These are phyloP conservation scores for Apiotrichum laibachii DNA, from an alignment of 1,284 basidiomycete species.

Conservation along the genomic window DNA sequence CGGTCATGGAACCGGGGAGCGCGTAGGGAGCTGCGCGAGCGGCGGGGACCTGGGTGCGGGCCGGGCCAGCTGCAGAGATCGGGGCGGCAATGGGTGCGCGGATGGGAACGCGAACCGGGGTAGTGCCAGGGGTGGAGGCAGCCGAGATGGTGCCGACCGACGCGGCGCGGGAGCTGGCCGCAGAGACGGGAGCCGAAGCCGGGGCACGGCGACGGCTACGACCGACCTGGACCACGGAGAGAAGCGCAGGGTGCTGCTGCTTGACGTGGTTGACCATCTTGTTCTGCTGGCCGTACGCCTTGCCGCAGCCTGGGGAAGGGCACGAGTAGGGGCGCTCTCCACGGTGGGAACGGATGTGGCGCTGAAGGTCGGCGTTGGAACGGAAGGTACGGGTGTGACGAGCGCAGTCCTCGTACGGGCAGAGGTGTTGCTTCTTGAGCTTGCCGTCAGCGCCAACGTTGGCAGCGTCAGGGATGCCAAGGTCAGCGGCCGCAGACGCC, in stretches of 20 bases:
- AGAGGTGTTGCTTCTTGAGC: conserved; percentile 20
- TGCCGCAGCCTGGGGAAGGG: conserved; percentile 17
- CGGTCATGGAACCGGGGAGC: background rate
- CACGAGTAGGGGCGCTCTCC: conserved; percentile 22
- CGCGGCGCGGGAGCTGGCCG: conserved; percentile 2
- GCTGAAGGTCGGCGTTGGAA: conserved; percentile 28
- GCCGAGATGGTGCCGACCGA: background rate
- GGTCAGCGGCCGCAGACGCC: background rate
- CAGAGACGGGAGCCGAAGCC: conserved; percentile 6
- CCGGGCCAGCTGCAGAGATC: background rate
- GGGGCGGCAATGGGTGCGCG: background rate
- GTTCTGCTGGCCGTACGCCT: conserved; percentile 27
- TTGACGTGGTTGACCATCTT: conserved; percentile 30
- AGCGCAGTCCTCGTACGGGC: conserved; percentile 18
- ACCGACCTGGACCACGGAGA: conserved; percentile 13
- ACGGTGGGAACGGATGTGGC: conserved; percentile 24
- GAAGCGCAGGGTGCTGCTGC: conserved; percentile 20
- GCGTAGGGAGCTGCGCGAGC: conserved; percentile 2
- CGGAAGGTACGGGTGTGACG: conserved; percentile 21
- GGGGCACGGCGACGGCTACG: conserved; percentile 14
- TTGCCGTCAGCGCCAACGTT: conserved; percentile 6
- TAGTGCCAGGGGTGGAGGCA: conserved; percentile 1
- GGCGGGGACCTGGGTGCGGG: background rate
- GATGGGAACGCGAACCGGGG: conserved; percentile 1
- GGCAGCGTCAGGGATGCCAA: background rate